Evolutionary conservation across 495 filamentous ascomycete genomes (phyloP).

Genomic region (Hyaloscypha hepaticicola): DNA sequence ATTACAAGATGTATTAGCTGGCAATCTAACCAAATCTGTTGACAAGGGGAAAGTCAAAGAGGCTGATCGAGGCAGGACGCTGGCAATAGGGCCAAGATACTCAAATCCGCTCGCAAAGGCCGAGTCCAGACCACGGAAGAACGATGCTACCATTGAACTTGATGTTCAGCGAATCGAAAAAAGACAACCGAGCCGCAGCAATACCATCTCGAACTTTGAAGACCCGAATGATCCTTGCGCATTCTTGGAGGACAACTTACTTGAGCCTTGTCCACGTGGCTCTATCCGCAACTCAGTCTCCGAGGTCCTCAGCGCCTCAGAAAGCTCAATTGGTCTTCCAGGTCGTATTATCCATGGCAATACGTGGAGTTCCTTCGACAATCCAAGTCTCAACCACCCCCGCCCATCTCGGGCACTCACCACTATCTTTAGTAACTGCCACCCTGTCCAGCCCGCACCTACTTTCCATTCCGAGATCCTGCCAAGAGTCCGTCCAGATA

Average conservation of each 20-base stretch:
- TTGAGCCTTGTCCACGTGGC: constrained; percentile 29
- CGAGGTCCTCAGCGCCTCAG: constrained; percentile 20
- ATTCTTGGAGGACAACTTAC: constrained; percentile 25
- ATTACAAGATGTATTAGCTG: neutral
- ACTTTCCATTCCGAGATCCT: neutral
- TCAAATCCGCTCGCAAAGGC: constrained; percentile 26
- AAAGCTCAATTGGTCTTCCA: neutral
- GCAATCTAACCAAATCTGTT: neutral
- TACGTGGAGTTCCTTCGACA: neutral
- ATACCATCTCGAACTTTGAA: constrained; percentile 25
- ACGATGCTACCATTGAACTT: constrained; percentile 23
- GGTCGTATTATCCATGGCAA: neutral
- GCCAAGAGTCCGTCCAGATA: constrained; percentile 1
- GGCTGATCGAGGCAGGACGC: constrained; percentile 20
- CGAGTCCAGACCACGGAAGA: constrained; percentile 19
- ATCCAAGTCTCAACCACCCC: neutral
- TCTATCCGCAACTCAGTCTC: constrained; percentile 21
- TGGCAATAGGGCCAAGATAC: constrained; percentile 15
- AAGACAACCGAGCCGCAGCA: constrained; percentile 26
- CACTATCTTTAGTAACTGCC: constrained; percentile 18
- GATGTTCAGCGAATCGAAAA: constrained; percentile 22
- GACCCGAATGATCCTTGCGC: constrained; percentile 26
- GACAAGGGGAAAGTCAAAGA: constrained; percentile 18
- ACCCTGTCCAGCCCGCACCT: constrained; percentile 11
- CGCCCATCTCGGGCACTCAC: neutral